Evolutionary conservation across 495 filamentous ascomycete genomes (phyloP), one percentile per base, ranked within the genome.

Genomic region (Tuber microsphaerosporum): DNA sequence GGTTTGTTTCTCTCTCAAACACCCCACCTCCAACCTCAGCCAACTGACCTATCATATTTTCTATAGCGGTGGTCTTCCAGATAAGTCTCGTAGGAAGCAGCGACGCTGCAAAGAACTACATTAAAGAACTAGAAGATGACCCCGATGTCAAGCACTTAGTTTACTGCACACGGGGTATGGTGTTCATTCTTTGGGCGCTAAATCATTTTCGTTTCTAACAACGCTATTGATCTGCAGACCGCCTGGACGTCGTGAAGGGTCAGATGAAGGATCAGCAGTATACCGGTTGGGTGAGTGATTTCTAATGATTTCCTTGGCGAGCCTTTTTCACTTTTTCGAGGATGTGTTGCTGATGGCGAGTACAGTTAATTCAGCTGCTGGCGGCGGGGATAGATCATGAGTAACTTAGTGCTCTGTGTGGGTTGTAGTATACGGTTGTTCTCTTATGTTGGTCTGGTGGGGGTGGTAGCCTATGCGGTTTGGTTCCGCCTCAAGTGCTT

Each of bases 31-130:
- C 22, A 10, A 42, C 44, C 10, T n/a, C 56, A 20, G 31, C 39
- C 7, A 12, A 56, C 42, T 69, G 37, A n/a, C 6, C 39, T 7
- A n/a, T n/a, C 39, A 17, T n/a, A 16, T 19, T 19, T 12, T 43
- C n/a, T 51, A 12, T 34, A 82, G 80, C 77, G 31, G 80, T 77
- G 19, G 73, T 75, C 20, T 82, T 82, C 45, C 80, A 82, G 45
- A 73, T 82, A 39, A 79, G 71, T 7, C 75, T 79, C 45, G 73
- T 82, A 7, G 80, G 80, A 19, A 69, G 75, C 22, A 73, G 73
- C 20, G 20, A 7, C 2, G 45, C 68, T 2, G 76, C 80, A 17
- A 71, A 69, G 17, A 46, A 42, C 0, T 82, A 79, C 12, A 56
- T 81, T 69, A 42, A 26, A 37, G 61, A 56, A 22, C 76, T 82